phyloP scores from a whole-genome alignment of 148 eudicot species.

The Chenopodium suecicum region DNA sequence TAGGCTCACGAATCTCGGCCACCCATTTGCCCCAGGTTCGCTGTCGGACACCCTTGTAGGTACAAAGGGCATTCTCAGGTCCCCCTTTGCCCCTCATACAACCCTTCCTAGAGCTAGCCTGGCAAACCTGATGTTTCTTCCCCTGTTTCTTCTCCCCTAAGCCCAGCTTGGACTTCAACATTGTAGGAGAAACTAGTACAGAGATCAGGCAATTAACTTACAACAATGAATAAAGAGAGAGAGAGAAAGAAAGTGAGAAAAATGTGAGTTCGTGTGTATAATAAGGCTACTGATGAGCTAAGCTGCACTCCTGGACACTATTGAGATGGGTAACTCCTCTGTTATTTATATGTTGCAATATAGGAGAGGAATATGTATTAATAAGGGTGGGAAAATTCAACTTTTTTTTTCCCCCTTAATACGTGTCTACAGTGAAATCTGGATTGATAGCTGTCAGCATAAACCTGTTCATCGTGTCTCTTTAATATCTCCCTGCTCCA shows the following conservation, averaged over 20 bases:
- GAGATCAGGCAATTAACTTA: neutral
- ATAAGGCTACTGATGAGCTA: neutral
- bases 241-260: neutral
- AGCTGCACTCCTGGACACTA: conserved; percentile 7
- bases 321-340: neutral
- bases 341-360: conserved; percentile 26
- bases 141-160: conserved; percentile 33
- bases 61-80: conserved; percentile 81
- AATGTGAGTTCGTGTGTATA: neutral
- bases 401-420: conserved; percentile 1
- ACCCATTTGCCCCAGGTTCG: conserved; percentile 99
- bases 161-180: conserved; percentile 39
- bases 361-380: neutral
- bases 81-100: conserved; percentile 98
- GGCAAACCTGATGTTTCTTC: conserved; percentile 27
- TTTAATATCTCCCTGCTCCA: conserved; percentile 17
- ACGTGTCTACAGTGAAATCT: conserved; percentile 44
- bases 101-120: conserved; percentile 71
- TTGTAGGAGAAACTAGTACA: conserved; percentile 11
- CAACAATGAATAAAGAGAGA: neutral
- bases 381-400: conserved; percentile 1
- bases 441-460: conserved; percentile 43
- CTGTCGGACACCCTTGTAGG: conserved; percentile 94
- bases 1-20: conserved; percentile 93
- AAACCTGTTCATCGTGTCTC: conserved; percentile 44